A percentile compares a stretch with the other conserved stretches of the same genome.
These are phyloP conservation scores for Penicillium sp. DNA, from an alignment of 2,329 filamentous ascomycete genomes.

Conservation along the genomic window DNA sequence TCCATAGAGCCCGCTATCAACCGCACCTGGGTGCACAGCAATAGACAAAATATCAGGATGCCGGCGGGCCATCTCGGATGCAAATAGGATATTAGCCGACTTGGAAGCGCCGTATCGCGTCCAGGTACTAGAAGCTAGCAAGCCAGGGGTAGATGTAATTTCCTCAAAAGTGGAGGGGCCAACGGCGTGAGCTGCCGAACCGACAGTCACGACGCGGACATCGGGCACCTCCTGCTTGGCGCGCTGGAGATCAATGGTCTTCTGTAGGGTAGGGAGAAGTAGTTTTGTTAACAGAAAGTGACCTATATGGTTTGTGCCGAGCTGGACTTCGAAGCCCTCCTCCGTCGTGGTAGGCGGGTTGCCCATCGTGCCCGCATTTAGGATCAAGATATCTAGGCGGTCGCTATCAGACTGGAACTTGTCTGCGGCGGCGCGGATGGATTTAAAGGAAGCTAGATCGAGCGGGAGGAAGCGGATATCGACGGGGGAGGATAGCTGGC, in stretches of 20 bases:
- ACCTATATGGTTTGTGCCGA: constrained; percentile 51
- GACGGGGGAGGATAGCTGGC: constrained; percentile 30
- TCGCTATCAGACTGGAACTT: constrained; percentile 42
- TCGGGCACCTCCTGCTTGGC: constrained; percentile 33
- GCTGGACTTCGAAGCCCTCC: constrained; percentile 46
- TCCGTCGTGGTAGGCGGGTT: constrained; percentile 39
- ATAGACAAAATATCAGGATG: constrained; percentile 47
- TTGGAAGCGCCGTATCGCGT: constrained; percentile 54
- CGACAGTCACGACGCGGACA: constrained; percentile 38
- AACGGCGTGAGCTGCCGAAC: constrained; percentile 39
- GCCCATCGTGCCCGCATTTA: constrained; percentile 52
- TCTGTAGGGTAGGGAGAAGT: constrained; percentile 43
- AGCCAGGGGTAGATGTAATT: constrained; percentile 39
- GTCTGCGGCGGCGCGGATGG: constrained; percentile 47
- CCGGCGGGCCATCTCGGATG: constrained; percentile 47
- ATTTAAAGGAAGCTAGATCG: constrained; percentile 53
- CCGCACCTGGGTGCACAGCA: constrained; percentile 52
- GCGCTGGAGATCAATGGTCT: constrained; percentile 32
- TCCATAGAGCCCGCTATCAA: constrained; percentile 43
- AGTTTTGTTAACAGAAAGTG: constrained; percentile 49
- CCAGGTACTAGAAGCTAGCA: constrained; percentile 42
- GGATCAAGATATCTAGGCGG: constrained; percentile 48
- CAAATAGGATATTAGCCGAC: constrained; percentile 51
- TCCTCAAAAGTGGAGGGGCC: constrained; percentile 35
- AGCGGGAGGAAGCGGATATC: constrained; percentile 50